Percentiles rank a stretch among this genome's conserved stretches.
Evolutionary conservation across 1,284 basidiomycete species (phyloP).

Genomic region (Mrakiaceae sp.): DNA sequence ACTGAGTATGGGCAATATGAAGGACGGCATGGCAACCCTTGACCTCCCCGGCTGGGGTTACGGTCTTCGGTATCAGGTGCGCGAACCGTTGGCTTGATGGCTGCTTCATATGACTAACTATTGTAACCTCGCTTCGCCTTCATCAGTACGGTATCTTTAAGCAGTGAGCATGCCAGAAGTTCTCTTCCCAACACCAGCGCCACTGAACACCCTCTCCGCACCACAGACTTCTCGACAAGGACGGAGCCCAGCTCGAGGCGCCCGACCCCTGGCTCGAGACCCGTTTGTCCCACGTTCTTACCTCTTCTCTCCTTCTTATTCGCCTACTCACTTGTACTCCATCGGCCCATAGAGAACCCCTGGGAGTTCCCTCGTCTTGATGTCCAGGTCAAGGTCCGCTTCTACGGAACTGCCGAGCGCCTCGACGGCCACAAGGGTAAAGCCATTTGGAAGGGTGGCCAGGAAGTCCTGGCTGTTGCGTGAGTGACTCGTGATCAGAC

Average conservation of each 20-base stretch:
- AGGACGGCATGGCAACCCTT: constrained; percentile 48
- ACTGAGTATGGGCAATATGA: constrained; percentile 25
- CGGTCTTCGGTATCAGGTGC: constrained; percentile 47
- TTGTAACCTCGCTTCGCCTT: constrained; percentile 38
- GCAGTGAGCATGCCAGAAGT: constrained; percentile 38
- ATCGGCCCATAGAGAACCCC: background rate
- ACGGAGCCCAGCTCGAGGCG: constrained; percentile 72
- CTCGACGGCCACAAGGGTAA: constrained; percentile 48
- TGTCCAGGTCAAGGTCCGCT: constrained; percentile 57
- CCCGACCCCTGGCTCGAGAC: constrained; percentile 86
- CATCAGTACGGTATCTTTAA: constrained; percentile 83
- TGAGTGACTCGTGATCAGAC: constrained; percentile 49
- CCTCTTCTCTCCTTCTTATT: background rate
- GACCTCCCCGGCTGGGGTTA: constrained; percentile 81
- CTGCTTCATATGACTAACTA: constrained; percentile 6
- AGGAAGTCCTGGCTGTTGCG: constrained; percentile 79
- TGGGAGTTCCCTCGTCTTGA: constrained; percentile 47
- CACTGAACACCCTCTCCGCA: background rate
- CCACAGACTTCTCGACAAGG: constrained; percentile 41
- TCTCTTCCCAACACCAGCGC: background rate
- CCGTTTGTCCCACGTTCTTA: constrained; percentile 26
- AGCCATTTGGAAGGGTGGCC: constrained; percentile 73
- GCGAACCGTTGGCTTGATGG: background rate
- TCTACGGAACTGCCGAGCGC: constrained; percentile 70
- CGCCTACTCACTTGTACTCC: background rate